A percentile compares a stretch with the other conserved stretches of the same genome.
Conservation (phyloP, 345 rosid genomes). For the Euphorbia pulcherrima region DNA sequence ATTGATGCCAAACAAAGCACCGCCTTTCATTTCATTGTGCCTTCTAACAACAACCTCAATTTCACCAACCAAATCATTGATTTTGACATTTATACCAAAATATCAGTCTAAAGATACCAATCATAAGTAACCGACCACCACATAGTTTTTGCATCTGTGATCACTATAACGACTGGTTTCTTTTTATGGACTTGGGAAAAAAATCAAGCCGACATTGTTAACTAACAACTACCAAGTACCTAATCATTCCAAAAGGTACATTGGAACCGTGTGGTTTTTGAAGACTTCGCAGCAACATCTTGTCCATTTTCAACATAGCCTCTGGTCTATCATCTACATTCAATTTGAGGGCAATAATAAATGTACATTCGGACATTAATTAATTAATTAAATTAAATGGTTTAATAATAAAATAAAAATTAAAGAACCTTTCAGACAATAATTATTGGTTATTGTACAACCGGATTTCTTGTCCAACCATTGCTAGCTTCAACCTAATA, state of each 20-base stretch:
- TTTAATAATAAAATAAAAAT: background rate
- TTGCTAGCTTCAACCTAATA: slow-evolving; percentile 39
- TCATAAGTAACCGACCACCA: too few relatives aligned
- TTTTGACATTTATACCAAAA: background rate
- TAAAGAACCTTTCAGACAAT: slow-evolving; percentile 25
- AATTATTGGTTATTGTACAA: slow-evolving; percentile 22
- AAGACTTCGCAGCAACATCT: slow-evolving; percentile 34
- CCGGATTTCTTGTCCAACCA: slow-evolving; percentile 28
- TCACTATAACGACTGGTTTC: too few relatives aligned
- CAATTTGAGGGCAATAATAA: slow-evolving; percentile 26
- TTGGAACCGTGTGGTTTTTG: slow-evolving; percentile 11
- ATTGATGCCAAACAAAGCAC: too few relatives aligned
- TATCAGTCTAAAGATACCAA: too few relatives aligned
- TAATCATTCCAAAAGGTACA: background rate
- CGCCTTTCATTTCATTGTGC: too few relatives aligned
- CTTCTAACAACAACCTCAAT: too few relatives aligned
- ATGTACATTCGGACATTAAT: background rate
- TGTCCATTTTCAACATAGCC: slow-evolving; percentile 35
- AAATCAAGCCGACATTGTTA: slow-evolving; percentile 6
- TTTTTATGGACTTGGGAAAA: background rate
- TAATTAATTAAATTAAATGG: background rate
- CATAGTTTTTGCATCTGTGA: too few relatives aligned
- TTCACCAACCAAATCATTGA: background rate
- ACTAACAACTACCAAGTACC: slow-evolving; percentile 10
- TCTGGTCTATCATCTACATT: slow-evolving; percentile 39